Base-by-base conservation (phyloP, 352 stramenopile genomes). In the Phytophthora pseudosyringae region DNA sequence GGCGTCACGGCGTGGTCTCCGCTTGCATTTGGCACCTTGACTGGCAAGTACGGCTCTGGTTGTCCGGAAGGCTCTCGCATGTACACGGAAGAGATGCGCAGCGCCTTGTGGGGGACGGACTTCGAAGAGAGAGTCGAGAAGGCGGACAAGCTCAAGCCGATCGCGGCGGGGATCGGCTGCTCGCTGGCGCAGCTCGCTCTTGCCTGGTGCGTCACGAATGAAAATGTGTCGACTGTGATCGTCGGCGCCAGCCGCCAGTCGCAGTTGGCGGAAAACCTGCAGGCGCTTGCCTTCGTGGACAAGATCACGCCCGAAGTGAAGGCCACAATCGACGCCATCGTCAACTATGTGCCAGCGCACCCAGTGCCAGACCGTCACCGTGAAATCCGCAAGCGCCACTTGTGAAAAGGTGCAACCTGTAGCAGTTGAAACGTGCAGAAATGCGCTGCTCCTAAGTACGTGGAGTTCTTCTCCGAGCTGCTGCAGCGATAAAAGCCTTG, bases 51-150 rank as follows among this genome's bases (percentile, higher is more conserved):
- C 40, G 51, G 21, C 21, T 21, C 39, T 12, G 11, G 9, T 21
- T 25, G n/a, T 10, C 26, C 52, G 4, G 52, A 50, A 16, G 52
- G 39, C 13, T 59, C 52, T 32, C 52, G 54, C 74, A 76, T 60
- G 21, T 21, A 15, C 12, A 43, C 8, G 18, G 16, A 55, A 11
- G 47, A 55, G 4, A 50, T 50, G 44, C 44, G 44, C 44, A 50
- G 21, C 13, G 44, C 25, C 15, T 18, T 35, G 26, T 50, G 44
- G 45, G 45, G 45, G 6, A 52, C 21, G 5, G 3, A 21, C 12
- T 43, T 43, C 15, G 18, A 12, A 1, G 18, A 43, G 18, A 4
- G 18, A 5, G 18, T 43, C 15, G 36, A 15, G 4, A 28, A 55
- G 15, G 54, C 32, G 9, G 32, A 54, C n/a, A 54, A 63, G 10